Percentiles rank a stretch among this genome's conserved stretches.
Conservation (phyloP, 2,329 filamentous ascomycete species). For the Biscogniauxia marginata region DNA sequence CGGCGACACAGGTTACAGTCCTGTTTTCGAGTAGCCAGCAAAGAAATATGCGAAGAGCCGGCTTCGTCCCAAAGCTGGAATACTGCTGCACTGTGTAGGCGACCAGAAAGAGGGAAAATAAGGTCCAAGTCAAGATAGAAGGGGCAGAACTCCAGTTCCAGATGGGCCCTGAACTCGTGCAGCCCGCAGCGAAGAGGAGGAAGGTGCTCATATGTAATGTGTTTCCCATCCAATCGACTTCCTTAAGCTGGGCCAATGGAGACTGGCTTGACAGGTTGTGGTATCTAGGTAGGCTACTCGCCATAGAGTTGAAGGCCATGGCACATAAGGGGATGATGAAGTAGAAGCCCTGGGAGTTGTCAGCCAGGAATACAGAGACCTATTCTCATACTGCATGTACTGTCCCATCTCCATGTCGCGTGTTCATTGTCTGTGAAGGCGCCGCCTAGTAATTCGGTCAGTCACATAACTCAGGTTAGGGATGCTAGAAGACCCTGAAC, state of each 20-base stretch:
- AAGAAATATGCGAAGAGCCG: slow-evolving; percentile 44
- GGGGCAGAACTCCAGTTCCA: slow-evolving; percentile 47
- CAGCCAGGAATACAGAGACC: not conserved
- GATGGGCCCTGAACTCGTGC: slow-evolving; percentile 49
- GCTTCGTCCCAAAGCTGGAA: slow-evolving; percentile 44
- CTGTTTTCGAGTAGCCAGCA: slow-evolving; percentile 39
- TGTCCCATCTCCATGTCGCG: slow-evolving; percentile 42
- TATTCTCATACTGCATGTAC: not conserved
- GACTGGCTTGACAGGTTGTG: slow-evolving; percentile 21
- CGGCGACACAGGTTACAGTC: slow-evolving; percentile 42
- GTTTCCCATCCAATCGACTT: slow-evolving; percentile 33
- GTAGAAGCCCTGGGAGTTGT: slow-evolving; percentile 18
- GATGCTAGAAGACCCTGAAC: slow-evolving; percentile 25
- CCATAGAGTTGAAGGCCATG: slow-evolving; percentile 31
- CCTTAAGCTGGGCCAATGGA: slow-evolving; percentile 16
- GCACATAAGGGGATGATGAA: slow-evolving; percentile 15
- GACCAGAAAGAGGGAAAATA: slow-evolving; percentile 43
- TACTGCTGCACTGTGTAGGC: slow-evolving; percentile 48
- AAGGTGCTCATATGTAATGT: slow-evolving; percentile 32
- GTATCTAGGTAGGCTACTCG: slow-evolving; percentile 43
- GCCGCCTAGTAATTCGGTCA: slow-evolving; percentile 25
- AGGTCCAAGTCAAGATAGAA: slow-evolving; percentile 46
- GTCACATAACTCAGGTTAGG: too few relatives aligned
- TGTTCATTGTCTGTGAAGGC: slow-evolving; percentile 34
- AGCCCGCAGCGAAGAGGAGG: slow-evolving; percentile 43